Percentiles rank a stretch among this genome's conserved stretches.
Evolutionary conservation across 768 basidiomycete genomes (phyloP).

Genomic region (Chiua virens): DNA sequence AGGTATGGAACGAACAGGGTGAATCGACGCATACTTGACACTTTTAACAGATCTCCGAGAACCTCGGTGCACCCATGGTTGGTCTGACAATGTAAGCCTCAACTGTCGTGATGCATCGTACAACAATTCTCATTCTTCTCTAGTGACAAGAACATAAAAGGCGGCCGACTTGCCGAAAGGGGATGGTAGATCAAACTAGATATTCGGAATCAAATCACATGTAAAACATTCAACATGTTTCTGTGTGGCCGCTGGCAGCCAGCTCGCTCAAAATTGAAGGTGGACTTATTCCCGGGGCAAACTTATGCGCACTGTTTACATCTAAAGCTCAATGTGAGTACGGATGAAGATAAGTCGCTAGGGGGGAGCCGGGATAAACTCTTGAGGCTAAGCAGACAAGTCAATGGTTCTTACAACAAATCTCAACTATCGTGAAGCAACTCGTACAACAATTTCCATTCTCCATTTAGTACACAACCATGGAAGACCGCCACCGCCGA

Average conservation of each 20-base stretch:
- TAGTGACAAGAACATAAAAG: constrained; percentile 65
- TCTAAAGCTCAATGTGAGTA: constrained; percentile 33
- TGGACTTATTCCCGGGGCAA: constrained; percentile 18
- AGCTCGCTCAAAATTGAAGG: constrained; percentile 27
- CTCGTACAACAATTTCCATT: neutral
- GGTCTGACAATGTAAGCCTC: constrained; percentile 79
- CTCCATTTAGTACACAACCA: constrained; percentile 48
- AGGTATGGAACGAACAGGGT: constrained; percentile 44
- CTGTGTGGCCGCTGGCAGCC: constrained; percentile 34
- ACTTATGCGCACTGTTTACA: constrained; percentile 47
- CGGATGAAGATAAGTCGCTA: constrained; percentile 25
- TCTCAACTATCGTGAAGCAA: constrained; percentile 9
- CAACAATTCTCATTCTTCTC: neutral
- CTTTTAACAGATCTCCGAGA: constrained; percentile 61
- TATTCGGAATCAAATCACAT: constrained; percentile 24
- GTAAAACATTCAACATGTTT: constrained; percentile 35
- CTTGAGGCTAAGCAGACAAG: too few species aligned
- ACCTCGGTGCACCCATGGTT: constrained; percentile 91
- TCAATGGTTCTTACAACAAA: constrained; percentile 27
- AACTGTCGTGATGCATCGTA: neutral
- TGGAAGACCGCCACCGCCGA: constrained; percentile 71
- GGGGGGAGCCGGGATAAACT: constrained; percentile 59
- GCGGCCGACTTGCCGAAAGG: constrained; percentile 66
- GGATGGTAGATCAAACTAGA: constrained; percentile 68
- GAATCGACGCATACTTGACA: neutral